phyloP scores from a whole-genome alignment of 2,329 filamentous ascomycete genomes.

The Penicillium sp. region DNA sequence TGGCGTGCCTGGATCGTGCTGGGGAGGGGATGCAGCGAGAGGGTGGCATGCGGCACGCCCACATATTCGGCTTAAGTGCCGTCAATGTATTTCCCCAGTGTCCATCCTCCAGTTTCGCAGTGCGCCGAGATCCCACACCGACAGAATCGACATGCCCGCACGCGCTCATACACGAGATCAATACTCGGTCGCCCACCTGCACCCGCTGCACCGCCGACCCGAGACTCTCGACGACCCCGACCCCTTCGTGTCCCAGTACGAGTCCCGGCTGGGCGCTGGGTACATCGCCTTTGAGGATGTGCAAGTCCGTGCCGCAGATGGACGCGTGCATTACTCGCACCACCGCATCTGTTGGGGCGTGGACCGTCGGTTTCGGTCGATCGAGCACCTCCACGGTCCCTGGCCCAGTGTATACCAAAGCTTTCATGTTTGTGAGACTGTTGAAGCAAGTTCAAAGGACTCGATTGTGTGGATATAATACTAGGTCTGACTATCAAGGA shows the following conservation, averaged over 20 bases:
- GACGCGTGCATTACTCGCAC: slow-evolving; percentile 46
- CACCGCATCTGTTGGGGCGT: slow-evolving; percentile 45
- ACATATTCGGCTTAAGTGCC: slow-evolving; percentile 56
- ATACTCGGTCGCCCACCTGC: slow-evolving; percentile 47
- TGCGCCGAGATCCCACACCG: slow-evolving; percentile 49
- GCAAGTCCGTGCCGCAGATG: slow-evolving; percentile 53
- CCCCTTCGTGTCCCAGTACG: slow-evolving; percentile 51
- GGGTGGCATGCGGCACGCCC: slow-evolving; percentile 48
- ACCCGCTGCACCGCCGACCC: slow-evolving; percentile 46
- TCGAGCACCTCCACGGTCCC: slow-evolving; percentile 39
- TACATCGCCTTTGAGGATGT: slow-evolving; percentile 52
- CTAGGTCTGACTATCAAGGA: no score
- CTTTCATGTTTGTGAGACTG: slow-evolving; percentile 43
- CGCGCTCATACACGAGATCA: slow-evolving; percentile 49
- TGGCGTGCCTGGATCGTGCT: slow-evolving; percentile 38
- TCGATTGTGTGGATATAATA: no score
- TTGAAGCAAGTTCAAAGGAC: no score
- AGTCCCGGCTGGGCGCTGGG: slow-evolving; percentile 44
- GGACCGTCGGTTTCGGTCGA: slow-evolving; percentile 40
- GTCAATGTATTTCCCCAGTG: slow-evolving; percentile 49
- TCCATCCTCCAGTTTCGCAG: slow-evolving; percentile 52
- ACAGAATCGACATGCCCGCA: slow-evolving; percentile 52
- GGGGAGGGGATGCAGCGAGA: slow-evolving; percentile 45
- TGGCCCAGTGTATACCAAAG: slow-evolving; percentile 41
- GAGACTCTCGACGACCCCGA: slow-evolving; percentile 45